Conservation (phyloP, 2,329 filamentous ascomycete genomes). For the Alternaria sp. region DNA sequence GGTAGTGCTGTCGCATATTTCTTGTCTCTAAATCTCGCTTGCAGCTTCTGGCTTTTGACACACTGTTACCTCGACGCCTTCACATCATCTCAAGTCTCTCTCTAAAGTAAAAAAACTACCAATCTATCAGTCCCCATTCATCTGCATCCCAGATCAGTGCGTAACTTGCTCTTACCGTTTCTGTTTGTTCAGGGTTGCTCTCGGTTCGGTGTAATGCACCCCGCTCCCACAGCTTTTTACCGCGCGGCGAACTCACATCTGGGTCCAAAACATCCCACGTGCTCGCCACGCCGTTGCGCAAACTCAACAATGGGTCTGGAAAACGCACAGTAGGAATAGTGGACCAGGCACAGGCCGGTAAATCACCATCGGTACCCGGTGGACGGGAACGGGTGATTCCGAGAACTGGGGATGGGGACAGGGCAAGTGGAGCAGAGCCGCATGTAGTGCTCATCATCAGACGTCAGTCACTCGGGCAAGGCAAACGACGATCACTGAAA, state of each 20-base stretch:
- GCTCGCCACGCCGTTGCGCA: neutral
- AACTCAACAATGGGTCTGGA: neutral
- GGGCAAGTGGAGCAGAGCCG: neutral
- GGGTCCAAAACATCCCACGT: conserved; percentile 10
- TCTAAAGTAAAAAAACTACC: neutral
- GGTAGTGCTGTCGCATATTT: neutral
- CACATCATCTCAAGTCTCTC: neutral
- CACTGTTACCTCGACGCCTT: neutral
- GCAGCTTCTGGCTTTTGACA: neutral
- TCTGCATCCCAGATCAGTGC: too few relatives aligned
- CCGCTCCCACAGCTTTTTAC: conserved; percentile 1
- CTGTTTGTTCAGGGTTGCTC: neutral
- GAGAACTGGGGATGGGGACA: neutral
- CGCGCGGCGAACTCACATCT: conserved; percentile 11
- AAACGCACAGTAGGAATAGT: neutral
- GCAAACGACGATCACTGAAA: neutral
- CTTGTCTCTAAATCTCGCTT: neutral
- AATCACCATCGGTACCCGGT: neutral
- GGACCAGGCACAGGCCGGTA: neutral
- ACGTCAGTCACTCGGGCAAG: neutral
- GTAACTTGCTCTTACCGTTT: neutral
- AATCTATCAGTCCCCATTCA: neutral
- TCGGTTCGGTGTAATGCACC: neutral
- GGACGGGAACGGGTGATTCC: neutral
- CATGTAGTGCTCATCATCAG: neutral